These are phyloP conservation scores for Amorphotheca resinae DNA, from an alignment of 495 filamentous ascomycete species.

Conservation along the genomic window DNA sequence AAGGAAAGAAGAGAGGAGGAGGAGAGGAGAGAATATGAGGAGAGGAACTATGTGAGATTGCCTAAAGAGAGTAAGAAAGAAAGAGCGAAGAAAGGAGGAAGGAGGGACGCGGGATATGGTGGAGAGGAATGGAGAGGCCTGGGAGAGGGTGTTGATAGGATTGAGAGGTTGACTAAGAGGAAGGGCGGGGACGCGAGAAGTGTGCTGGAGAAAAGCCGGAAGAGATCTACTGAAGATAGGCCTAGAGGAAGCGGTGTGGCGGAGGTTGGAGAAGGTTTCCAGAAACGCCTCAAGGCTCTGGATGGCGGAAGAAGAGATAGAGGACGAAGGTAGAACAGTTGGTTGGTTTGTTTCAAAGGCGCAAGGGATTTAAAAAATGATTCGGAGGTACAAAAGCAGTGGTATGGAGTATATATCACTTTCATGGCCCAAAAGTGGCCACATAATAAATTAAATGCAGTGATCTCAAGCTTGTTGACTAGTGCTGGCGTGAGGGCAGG, in stretches of 20 bases:
- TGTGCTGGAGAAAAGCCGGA: slow-evolving; percentile 67
- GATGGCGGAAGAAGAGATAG: slow-evolving; percentile 43
- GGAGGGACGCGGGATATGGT: slow-evolving; percentile 50
- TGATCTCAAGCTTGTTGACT: too few relatives aligned
- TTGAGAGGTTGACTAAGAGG: slow-evolving; percentile 56
- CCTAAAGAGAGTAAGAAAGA: slow-evolving; percentile 76
- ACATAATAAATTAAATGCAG: too few relatives aligned
- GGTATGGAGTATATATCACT: too few relatives aligned
- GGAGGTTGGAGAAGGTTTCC: slow-evolving; percentile 55
- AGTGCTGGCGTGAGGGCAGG: too few relatives aligned
- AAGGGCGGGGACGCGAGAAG: slow-evolving; percentile 41
- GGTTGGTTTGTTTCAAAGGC: too few relatives aligned
- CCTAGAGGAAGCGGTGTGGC: slow-evolving; percentile 40
- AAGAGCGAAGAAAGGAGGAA: slow-evolving; percentile 31
- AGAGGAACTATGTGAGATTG: slow-evolving; percentile 73
- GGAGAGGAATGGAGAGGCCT: slow-evolving; percentile 78
- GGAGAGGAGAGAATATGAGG: slow-evolving; percentile 68
- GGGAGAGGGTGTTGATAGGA: slow-evolving; percentile 65
- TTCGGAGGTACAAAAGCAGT: too few relatives aligned
- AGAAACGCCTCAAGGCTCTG: slow-evolving; percentile 60
- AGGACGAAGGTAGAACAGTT: slow-evolving; percentile 24
- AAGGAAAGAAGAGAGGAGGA: slow-evolving; percentile 57
- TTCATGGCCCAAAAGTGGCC: too few relatives aligned
- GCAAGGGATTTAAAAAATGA: too few relatives aligned
- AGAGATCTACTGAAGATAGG: slow-evolving; percentile 52